Evolutionary conservation across 2,329 filamentous ascomycete genomes (phyloP), one percentile per base, ranked within the genome.

Genomic region (Trichophyton verrucosum): DNA sequence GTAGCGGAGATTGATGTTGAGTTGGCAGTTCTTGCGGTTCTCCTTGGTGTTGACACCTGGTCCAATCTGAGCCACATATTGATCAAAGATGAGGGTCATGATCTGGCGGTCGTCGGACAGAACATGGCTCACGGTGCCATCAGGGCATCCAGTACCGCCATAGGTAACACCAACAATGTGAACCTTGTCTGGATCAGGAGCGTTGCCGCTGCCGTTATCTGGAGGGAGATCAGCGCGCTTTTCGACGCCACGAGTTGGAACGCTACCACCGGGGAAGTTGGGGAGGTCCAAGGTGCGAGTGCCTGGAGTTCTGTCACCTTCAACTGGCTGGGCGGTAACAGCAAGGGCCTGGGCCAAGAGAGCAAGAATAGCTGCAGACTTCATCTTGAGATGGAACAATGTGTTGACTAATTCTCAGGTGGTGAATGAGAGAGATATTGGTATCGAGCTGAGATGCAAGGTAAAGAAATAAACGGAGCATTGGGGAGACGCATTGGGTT

Each of bases 11-110:
- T 79, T 75, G 65, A 81, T 69, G 69, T 80, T 81, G 63, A 81
- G 70, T 69, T 81, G 77, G 73, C 79, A 82, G 71, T 81, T 81
- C 73, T 78, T 78, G 68, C 79, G 77, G 66, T 73, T 71, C 61
- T 79, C 72, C 47, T 73, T 74, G 47, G 77, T 66, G 8, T 73
- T 40, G 59, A 78, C 70, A 59, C 71, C 71, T 15, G 74, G 72
- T 55, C 79, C 80, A 44, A 80, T 76, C 58, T 78, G 76, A 42
- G 78, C 80, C 47, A 79, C 73, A 65, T 81, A 81, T 15, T 70
- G 62, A 68, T 80, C 78, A 67, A 81, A 82, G 65, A 81, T 77
- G 65, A 82, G 72, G 38, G 80, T 82, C 64, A 82, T 63, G 42
- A 66, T 51, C 11, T 70, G 73, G 60, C 72, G 71, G 66, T 80